Evolutionary conservation across 176 grass and related monocot genomes (phyloP), one percentile per base, ranked within the genome.

Genomic region (Oryza rufipogon): DNA sequence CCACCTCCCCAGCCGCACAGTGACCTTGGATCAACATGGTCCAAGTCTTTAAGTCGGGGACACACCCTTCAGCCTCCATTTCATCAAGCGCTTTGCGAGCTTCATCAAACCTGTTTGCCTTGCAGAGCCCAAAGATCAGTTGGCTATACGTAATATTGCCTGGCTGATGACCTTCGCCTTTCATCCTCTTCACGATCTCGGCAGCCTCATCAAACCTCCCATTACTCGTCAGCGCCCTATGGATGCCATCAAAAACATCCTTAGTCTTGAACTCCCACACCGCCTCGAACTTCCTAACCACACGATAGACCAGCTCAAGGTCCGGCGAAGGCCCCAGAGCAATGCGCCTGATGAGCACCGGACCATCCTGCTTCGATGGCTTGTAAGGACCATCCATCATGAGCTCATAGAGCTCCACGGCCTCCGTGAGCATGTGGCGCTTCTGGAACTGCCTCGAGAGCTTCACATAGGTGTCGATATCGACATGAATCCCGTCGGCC

Each of bases 301-400:
- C 96, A 6, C 93, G 92, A 6, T 87, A 85, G 34, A 90, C 89
- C 73, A 98, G 85, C 9, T 94, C 89, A 23, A 95, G 75, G 63
- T 95, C 93, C 0, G 91, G 91, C 9, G 58, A 44, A 3, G 75
- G 81, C 9, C 32, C 77, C n/a, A 90, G 12, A 11, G 89, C 79
- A 49, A 98, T 98, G 54, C 91, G 85, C 84, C 96, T 87, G 44
- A 95, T 82, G 65, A 98, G 87, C 66, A 89, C 11, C 7, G 87
- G 83, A 11, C 83, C 94, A 32, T 98, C 93, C 73, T 90, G 88
- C 32, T 87, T 82, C 0, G 89, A 41, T 0, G 96, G 93, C 74
- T 94, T 95, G 80, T 94, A 98, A 7, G 96, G 93, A 1, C 96
- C 87, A 23, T 95, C 96, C 91, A 98, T 98, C 96, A 95, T 94